phyloP scores from a whole-genome alignment of 2,329 filamentous ascomycete genomes.

The Paecilomyces variotii region DNA sequence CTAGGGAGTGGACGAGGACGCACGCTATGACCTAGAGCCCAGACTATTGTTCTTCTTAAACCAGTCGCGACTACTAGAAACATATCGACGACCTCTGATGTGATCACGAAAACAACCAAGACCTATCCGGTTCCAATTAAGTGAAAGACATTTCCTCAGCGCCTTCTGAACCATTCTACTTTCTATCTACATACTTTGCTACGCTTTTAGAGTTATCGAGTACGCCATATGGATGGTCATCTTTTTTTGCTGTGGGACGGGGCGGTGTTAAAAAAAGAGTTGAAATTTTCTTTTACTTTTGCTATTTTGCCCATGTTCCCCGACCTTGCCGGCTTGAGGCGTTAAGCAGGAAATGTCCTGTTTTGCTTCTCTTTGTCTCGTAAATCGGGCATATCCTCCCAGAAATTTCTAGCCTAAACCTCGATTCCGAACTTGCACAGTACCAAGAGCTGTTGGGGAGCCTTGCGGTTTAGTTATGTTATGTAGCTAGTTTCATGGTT shows the following conservation, averaged over 20 bases:
- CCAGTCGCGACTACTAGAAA: conserved; percentile 7
- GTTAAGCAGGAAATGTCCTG: not conserved
- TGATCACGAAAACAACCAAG: conserved; percentile 10
- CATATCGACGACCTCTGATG: conserved; percentile 17
- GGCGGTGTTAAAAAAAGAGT: not conserved
- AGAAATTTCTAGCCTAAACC: not conserved
- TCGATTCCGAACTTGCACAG: not conserved
- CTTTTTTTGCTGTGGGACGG: not conserved
- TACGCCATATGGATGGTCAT: not conserved
- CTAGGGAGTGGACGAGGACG: conserved; percentile 81
- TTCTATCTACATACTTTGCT: not conserved
- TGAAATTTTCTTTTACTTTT: not conserved
- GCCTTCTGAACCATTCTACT: not conserved
- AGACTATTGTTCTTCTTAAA: conserved; percentile 4
- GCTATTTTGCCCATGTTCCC: not conserved
- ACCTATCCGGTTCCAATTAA: not conserved
- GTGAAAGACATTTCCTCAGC: not conserved
- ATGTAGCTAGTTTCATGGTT: not conserved
- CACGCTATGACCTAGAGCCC: conserved; percentile 55
- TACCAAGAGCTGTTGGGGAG: not conserved
- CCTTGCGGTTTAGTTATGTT: not conserved
- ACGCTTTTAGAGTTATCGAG: not conserved
- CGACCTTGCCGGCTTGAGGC: not conserved
- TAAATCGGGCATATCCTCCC: not conserved
- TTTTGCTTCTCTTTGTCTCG: not conserved